phyloP scores from a whole-genome alignment of 176 grass and related monocot species.

The Triticum urartu region DNA sequence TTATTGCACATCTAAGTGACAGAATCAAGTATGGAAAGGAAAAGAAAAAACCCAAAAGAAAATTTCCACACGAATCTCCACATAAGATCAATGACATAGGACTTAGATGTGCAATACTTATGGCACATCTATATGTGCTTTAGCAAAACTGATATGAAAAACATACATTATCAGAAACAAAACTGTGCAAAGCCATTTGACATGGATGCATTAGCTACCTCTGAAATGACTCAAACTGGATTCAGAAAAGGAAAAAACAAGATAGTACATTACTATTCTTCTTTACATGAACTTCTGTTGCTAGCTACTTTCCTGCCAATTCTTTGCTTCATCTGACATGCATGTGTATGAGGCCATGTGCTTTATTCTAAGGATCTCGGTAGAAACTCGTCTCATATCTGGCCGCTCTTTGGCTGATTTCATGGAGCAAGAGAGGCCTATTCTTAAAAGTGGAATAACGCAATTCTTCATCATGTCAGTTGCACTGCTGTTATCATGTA shows the following conservation, averaged over 20 bases:
- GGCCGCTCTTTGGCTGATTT: conserved; percentile 9
- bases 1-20: no score
- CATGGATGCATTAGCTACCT: neutral
- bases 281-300: neutral
- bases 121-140: no score
- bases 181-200: neutral
- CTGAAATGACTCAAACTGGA: neutral
- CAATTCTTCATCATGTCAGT: neutral
- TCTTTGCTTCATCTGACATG: neutral
- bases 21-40: no score
- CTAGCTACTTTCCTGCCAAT: neutral
- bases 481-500: neutral
- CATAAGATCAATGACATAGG: no score
- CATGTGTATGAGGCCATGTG: conserved; percentile 14
- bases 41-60: no score
- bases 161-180: neutral
- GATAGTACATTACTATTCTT: neutral
- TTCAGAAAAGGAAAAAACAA: neutral
- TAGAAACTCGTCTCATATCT: conserved; percentile 32
- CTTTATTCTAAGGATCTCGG: conserved; percentile 29
- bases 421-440: conserved; percentile 36
- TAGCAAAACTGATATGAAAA: neutral
- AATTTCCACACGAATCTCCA: no score
- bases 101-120: no score
- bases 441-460: conserved; percentile 32